These are phyloP conservation scores for Chenopodium berlandieri DNA, from an alignment of 148 eudicot species.

Conservation along the genomic window DNA sequence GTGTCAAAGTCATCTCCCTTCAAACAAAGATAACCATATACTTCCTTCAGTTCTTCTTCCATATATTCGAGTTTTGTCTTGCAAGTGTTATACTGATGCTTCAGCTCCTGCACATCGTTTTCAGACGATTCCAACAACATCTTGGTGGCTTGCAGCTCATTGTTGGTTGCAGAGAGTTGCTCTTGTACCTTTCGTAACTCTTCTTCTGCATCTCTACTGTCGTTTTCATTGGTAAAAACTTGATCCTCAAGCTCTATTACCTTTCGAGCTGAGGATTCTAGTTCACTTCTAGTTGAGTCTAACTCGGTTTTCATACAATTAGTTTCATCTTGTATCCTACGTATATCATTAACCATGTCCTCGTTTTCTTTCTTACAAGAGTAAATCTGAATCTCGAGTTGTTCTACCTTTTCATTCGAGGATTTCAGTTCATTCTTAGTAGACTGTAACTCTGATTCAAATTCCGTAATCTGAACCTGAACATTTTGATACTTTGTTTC, in stretches of 20 bases:
- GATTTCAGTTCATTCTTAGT: background rate
- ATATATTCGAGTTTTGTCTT: slow-evolving; percentile 5
- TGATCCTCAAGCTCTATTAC: slow-evolving; percentile 3
- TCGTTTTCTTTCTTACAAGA: slow-evolving; percentile 4
- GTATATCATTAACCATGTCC: background rate
- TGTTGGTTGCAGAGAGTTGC: background rate
- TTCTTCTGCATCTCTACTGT: background rate
- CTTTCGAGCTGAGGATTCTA: slow-evolving; percentile 6
- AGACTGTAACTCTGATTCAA: slow-evolving; percentile 2
- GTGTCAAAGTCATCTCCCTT: background rate
- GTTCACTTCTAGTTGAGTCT: background rate
- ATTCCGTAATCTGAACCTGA: slow-evolving; percentile 1
- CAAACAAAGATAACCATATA: background rate
- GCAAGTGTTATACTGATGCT: background rate
- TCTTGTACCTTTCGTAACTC: slow-evolving; percentile 11
- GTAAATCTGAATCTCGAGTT: slow-evolving; percentile 1
- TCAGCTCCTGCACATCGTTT: slow-evolving; percentile 12
- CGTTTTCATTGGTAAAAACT: background rate
- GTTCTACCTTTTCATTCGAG: background rate
- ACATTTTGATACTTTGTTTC: background rate
- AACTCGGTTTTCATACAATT: background rate
- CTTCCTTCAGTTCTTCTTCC: background rate
- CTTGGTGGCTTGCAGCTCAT: slow-evolving; percentile 1
- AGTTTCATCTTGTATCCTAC: slow-evolving; percentile 1
- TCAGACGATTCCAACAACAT: slow-evolving; percentile 8